A percentile compares a stretch with the other conserved stretches of the same genome.
Evolutionary conservation across 139 green algal genomes (phyloP).

Genomic region (Coelastrella sp.): DNA sequence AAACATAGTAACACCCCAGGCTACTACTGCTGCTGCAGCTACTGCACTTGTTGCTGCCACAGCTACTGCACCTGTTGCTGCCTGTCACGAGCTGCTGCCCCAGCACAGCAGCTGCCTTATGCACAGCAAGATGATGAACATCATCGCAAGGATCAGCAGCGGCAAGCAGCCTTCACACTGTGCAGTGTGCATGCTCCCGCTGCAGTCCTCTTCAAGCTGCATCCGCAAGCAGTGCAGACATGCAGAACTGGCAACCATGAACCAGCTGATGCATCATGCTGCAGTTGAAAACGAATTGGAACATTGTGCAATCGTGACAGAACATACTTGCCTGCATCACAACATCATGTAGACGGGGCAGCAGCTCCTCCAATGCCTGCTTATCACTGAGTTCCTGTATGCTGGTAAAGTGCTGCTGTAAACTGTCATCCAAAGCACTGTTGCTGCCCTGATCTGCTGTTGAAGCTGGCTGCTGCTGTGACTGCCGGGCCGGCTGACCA

Average conservation of each 20-base stretch:
- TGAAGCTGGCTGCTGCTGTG: neutral
- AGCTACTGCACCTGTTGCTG: neutral
- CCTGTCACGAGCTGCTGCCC: no score
- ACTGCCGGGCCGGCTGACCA: neutral
- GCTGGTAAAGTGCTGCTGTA: conserved; percentile 33
- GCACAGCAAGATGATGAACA: no score
- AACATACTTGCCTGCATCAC: neutral
- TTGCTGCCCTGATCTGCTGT: neutral
- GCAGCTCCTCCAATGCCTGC: conserved; percentile 48
- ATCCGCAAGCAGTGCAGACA: no score
- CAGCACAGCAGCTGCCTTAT: no score
- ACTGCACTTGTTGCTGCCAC: neutral
- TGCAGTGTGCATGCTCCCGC: no score
- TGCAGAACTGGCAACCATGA: no score
- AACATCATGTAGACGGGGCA: conserved; percentile 29
- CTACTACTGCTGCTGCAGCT: neutral
- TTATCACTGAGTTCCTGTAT: conserved; percentile 46
- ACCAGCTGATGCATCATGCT: no score
- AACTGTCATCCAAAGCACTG: conserved; percentile 36
- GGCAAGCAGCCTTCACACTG: no score
- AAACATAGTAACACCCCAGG: neutral
- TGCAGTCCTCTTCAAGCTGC: no score
- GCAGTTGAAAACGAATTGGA: no score
- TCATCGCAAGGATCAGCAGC: no score
- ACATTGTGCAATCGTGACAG: no score